phyloP scores from a whole-genome alignment of 495 filamentous ascomycete genomes.

The Ramalina peruviana region DNA sequence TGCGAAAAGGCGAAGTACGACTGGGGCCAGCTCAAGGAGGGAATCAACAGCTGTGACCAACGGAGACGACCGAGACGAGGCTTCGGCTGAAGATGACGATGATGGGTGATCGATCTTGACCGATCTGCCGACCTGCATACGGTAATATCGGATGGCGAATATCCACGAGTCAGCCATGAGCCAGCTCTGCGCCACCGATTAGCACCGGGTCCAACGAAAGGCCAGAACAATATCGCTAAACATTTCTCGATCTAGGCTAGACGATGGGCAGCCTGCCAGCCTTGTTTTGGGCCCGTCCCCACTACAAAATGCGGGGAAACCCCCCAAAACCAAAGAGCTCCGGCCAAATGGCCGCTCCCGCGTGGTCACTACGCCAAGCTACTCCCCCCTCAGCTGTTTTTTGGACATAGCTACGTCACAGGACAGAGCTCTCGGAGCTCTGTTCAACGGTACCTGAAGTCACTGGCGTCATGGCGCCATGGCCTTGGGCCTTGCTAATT shows the following conservation, averaged over 20 bases:
- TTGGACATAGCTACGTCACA: not conserved
- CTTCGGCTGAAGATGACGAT: conserved; percentile 4
- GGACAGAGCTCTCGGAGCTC: not conserved
- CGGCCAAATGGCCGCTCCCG: not conserved
- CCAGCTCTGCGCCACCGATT: no score
- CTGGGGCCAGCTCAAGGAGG: conserved; percentile 8
- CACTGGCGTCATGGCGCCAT: conserved; percentile 5
- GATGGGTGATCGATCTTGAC: not conserved
- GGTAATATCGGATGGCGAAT: no score
- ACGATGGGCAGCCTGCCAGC: no score
- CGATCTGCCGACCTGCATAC: not conserved
- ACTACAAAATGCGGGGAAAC: not conserved
- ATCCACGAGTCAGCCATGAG: no score
- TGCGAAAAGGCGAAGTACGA: conserved; percentile 22
- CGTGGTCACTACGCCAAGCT: not conserved
- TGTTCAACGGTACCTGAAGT: not conserved
- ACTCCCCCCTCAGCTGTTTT: not conserved
- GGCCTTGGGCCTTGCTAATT: not conserved
- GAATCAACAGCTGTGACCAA: conserved; percentile 17
- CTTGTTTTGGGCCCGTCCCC: no score
- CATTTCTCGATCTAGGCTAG: no score
- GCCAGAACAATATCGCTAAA: no score
- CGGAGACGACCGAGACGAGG: conserved; percentile 12
- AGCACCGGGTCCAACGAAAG: no score
- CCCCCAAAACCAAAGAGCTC: not conserved